A percentile compares a stretch with the other conserved stretches of the same genome.
These are phyloP conservation scores for Colletotrichum tropicale DNA, from an alignment of 2,329 filamentous ascomycete genomes.

Conservation along the genomic window DNA sequence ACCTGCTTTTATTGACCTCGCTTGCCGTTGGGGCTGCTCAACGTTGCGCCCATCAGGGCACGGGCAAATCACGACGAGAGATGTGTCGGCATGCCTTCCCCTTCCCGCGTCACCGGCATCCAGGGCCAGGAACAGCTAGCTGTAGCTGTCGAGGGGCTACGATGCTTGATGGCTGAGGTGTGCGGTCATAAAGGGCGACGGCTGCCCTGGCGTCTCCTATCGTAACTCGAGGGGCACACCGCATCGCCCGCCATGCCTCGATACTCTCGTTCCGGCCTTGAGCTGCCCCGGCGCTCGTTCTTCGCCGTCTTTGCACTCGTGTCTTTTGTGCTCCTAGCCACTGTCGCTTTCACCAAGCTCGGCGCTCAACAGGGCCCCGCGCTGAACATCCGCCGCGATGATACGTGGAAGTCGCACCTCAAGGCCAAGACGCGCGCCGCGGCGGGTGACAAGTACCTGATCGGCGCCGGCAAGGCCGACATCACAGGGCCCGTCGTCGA, in stretches of 20 bases:
- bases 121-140: background rate
- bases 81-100: slow-evolving; percentile 4
- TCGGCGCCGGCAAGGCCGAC: slow-evolving; percentile 63
- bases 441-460: slow-evolving; percentile 48
- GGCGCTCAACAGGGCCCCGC: background rate
- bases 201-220: background rate
- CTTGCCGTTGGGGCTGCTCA: background rate
- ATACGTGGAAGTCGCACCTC: background rate
- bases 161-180: background rate
- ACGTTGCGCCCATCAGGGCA: background rate
- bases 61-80: background rate
- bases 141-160: background rate
- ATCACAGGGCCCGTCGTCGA: slow-evolving; percentile 82
- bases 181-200: background rate
- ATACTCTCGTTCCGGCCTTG: background rate
- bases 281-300: slow-evolving; percentile 13
- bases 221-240: background rate
- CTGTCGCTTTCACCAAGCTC: slow-evolving; percentile 3
- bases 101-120: background rate
- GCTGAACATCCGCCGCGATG: slow-evolving; percentile 4
- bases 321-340: slow-evolving; percentile 8
- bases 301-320: slow-evolving; percentile 14
- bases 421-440: slow-evolving; percentile 23
- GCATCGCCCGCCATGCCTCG: background rate
- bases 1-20: background rate